These are phyloP conservation scores for Suhomyces maxii DNA, from an alignment of 1,139 yeast species.

Conservation along the genomic window DNA sequence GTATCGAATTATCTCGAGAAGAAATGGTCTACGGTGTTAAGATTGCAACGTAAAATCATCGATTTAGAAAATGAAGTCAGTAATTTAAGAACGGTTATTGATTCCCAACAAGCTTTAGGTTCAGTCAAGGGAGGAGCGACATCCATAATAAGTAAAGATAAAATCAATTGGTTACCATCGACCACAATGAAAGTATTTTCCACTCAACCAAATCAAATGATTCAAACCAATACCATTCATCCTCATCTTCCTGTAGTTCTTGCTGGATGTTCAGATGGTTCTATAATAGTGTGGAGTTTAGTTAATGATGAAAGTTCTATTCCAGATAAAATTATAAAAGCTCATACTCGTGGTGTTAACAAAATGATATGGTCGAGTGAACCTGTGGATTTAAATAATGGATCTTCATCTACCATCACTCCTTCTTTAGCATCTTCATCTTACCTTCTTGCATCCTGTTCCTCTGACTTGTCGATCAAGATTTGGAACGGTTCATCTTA, in stretches of 20 bases:
- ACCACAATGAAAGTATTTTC: slow-evolving; percentile 49
- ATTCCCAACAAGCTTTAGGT: slow-evolving; percentile 22
- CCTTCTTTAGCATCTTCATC: slow-evolving; percentile 2
- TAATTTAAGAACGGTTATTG: slow-evolving; percentile 45
- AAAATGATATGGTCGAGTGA: slow-evolving; percentile 53
- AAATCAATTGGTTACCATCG: slow-evolving; percentile 70
- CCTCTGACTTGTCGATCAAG: slow-evolving; percentile 72
- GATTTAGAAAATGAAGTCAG: slow-evolving; percentile 52
- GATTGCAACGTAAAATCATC: slow-evolving; percentile 73
- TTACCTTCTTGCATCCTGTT: slow-evolving; percentile 55
- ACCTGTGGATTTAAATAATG: slow-evolving; percentile 28
- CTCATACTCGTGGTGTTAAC: slow-evolving; percentile 75
- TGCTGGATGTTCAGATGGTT: slow-evolving; percentile 75
- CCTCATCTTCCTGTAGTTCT: slow-evolving; percentile 67
- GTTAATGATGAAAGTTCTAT: slow-evolving; percentile 56
- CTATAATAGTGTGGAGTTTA: slow-evolving; percentile 70
- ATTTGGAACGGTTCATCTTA: slow-evolving; percentile 64
- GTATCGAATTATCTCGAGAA: slow-evolving; percentile 65
- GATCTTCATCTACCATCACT: neutral
- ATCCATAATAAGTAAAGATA: slow-evolving; percentile 28
- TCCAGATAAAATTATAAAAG: slow-evolving; percentile 67
- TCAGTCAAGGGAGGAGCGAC: slow-evolving; percentile 1
- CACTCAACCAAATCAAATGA: slow-evolving; percentile 56
- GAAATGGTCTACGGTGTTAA: slow-evolving; percentile 85
- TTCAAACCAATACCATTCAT: slow-evolving; percentile 69